Percentiles rank a stretch among this genome's conserved stretches.
Evolutionary conservation across 805 yeast species (phyloP).

Genomic region (Zygosaccharomyces lentus): DNA sequence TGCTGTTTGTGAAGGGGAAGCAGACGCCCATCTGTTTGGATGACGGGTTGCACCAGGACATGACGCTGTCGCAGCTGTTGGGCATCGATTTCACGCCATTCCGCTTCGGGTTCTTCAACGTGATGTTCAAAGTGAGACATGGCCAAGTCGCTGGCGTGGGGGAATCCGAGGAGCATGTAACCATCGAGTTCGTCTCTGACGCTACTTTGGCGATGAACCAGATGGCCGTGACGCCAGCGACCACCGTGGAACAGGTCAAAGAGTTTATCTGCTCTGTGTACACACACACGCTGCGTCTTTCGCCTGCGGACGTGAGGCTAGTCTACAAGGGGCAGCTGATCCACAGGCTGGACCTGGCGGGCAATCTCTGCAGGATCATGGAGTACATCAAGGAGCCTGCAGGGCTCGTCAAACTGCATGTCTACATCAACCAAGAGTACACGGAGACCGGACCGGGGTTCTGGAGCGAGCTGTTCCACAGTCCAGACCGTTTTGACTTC

Average conservation of each 20-base stretch:
- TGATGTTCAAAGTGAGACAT: conserved; percentile 30
- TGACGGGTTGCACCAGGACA: conserved; percentile 18
- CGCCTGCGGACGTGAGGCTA: conserved; percentile 24
- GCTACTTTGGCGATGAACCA: conserved; percentile 20
- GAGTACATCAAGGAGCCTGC: conserved; percentile 17
- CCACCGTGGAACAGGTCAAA: conserved; percentile 28
- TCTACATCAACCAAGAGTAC: conserved; percentile 26
- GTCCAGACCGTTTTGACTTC: conserved; percentile 19
- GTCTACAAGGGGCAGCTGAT: conserved; percentile 29
- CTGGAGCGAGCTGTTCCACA: conserved; percentile 28
- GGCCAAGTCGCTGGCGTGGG: conserved; percentile 5
- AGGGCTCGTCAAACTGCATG: conserved; percentile 21
- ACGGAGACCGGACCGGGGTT: conserved; percentile 26
- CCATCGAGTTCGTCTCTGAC: conserved; percentile 26
- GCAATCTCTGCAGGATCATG: conserved; percentile 19
- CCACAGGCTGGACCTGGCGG: conserved; percentile 17
- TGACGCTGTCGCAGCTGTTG: conserved; percentile 29
- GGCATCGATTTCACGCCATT: conserved; percentile 37
- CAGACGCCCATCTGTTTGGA: conserved; percentile 12
- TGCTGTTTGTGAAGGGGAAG: conserved; percentile 26
- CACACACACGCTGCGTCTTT: conserved; percentile 20
- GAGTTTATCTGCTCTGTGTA: conserved; percentile 28
- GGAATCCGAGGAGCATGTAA: conserved; percentile 11
- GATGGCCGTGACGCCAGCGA: conserved; percentile 21
- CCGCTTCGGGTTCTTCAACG: conserved; percentile 27